phyloP scores from a whole-genome alignment of 345 rosid species.

The Aquilaria malaccensis region DNA sequence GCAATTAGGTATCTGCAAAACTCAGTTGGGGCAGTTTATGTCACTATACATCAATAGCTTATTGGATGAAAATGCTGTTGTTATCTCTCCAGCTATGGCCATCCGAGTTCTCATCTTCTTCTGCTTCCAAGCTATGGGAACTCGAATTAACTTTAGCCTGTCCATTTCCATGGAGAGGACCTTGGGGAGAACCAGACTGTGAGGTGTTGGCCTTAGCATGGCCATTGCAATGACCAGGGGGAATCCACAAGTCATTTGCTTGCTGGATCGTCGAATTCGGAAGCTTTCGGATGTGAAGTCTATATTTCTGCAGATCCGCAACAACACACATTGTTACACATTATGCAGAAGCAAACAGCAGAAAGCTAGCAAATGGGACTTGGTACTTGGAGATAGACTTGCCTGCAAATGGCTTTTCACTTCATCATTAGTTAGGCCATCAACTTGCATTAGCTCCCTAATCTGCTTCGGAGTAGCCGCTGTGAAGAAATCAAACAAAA shows the following conservation, averaged over 20 bases:
- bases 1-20: constrained; percentile 2
- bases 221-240: constrained; percentile 24
- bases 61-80: constrained; percentile 10
- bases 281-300: constrained; percentile 59
- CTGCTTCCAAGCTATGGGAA: constrained; percentile 44
- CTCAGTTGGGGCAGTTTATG: constrained; percentile 9
- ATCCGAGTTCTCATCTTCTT: constrained; percentile 46
- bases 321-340: constrained; percentile 5
- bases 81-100: constrained; percentile 42
- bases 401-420: constrained; percentile 94
- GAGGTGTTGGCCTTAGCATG: constrained; percentile 32
- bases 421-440: constrained; percentile 89
- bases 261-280: constrained; percentile 22
- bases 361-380: too few species aligned
- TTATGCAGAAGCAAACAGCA: neutral
- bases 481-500: constrained; percentile 17
- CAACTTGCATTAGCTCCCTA: constrained; percentile 70
- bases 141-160: constrained; percentile 29
- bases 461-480: constrained; percentile 85
- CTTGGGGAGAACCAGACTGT: constrained; percentile 52
- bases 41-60: constrained; percentile 13
- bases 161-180: constrained; percentile 41
- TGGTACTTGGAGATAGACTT: constrained; percentile 5
- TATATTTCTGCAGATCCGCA: constrained; percentile 53
- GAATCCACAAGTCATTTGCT: constrained; percentile 25